These are phyloP conservation scores for Russula griseocarnosa DNA, from an alignment of 768 basidiomycete species.

Conservation along the genomic window DNA sequence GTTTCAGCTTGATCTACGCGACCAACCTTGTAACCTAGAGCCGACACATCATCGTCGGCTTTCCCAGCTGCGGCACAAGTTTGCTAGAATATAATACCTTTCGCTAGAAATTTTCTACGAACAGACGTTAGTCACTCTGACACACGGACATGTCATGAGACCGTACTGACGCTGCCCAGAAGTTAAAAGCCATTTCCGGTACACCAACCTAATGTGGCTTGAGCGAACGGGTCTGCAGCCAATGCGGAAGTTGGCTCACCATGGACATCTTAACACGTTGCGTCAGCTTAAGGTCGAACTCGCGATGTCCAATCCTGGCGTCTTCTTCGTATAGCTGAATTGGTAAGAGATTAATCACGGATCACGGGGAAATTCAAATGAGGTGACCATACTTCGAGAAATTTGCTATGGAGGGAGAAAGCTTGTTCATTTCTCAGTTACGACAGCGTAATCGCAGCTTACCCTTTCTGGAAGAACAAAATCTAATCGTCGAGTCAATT, in stretches of 20 bases:
- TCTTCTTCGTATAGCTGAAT: constrained; percentile 87
- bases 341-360: not conserved
- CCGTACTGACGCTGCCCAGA: constrained; percentile 76
- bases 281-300: constrained; percentile 92
- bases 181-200: constrained; percentile 89
- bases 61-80: not conserved
- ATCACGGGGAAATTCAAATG: not conserved
- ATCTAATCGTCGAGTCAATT: constrained; percentile 43
- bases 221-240: not conserved
- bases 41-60: not conserved
- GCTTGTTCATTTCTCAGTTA: not conserved
- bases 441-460: constrained; percentile 18
- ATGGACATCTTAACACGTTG: constrained; percentile 98
- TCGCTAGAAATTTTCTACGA: constrained; percentile 73
- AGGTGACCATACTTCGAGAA: constrained; percentile 55
- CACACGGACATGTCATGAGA: constrained; percentile 5
- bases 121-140: constrained; percentile 12
- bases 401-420: constrained; percentile 54
- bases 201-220: constrained; percentile 70
- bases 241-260: constrained; percentile 45
- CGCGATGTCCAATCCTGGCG: constrained; percentile 85
- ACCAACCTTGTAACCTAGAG: constrained; percentile 84
- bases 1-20: constrained; percentile 97
- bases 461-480: constrained; percentile 99
- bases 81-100: constrained; percentile 42